Conservation (phyloP, 73 alveolate genomes). For the Diophrys appendiculata region DNA sequence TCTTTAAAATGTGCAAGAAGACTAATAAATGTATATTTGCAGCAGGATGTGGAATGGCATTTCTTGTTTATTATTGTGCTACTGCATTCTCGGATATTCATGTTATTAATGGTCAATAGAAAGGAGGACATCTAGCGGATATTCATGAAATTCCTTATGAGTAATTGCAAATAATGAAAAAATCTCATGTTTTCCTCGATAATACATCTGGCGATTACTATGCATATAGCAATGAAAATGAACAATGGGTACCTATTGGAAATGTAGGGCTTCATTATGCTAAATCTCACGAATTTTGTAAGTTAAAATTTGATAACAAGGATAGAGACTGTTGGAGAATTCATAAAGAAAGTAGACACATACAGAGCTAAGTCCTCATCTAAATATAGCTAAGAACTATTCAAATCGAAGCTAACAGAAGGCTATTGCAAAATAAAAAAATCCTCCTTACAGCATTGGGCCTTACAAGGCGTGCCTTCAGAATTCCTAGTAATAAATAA, state of each 20-base stretch:
- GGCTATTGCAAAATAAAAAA: slow-evolving; percentile 63
- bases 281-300: slow-evolving; percentile 27
- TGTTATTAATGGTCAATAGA: slow-evolving; percentile 82
- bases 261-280: slow-evolving; percentile 92
- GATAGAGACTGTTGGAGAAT: neutral
- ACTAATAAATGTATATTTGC: slow-evolving; percentile 79
- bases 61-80: slow-evolving; percentile 82
- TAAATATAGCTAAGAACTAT: slow-evolving; percentile 4
- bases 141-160: slow-evolving; percentile 52
- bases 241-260: slow-evolving; percentile 89
- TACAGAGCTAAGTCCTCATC: slow-evolving; percentile 19
- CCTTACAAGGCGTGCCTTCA: slow-evolving; percentile 61
- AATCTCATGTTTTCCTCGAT: slow-evolving; percentile 83
- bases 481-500: slow-evolving; percentile 82
- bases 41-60: slow-evolving; percentile 84
- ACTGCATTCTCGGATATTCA: slow-evolving; percentile 59
- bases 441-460: slow-evolving; percentile 77
- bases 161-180: slow-evolving; percentile 47
- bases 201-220: slow-evolving; percentile 91
- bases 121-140: slow-evolving; percentile 71
- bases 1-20: slow-evolving; percentile 84
- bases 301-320: too few species aligned
- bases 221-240: slow-evolving; percentile 69
- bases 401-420: slow-evolving; percentile 62
- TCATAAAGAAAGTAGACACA: slow-evolving; percentile 23